Percentiles rank a stretch among this genome's conserved stretches.
Conservation (phyloP, 2,329 filamentous ascomycete species). For the Didymella pinodella region DNA sequence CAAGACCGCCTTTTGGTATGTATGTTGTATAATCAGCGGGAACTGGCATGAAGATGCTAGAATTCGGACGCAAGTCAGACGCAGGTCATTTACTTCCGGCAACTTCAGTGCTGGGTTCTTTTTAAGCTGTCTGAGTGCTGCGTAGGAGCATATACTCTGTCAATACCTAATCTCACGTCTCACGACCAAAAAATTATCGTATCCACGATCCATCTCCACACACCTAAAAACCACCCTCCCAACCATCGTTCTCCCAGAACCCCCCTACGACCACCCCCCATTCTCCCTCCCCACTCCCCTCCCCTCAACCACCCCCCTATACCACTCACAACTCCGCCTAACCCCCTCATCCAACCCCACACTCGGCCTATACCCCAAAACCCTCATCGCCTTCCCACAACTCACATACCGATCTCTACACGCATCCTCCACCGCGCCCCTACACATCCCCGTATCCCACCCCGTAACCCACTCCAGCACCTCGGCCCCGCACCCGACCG, state of each 20-base stretch:
- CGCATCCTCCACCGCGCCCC: conserved; percentile 64
- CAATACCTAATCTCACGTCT: conserved; percentile 14
- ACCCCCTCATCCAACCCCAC: conserved; percentile 62
- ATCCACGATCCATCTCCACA: background rate
- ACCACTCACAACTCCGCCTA: conserved; percentile 33
- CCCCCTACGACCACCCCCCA: conserved; percentile 4
- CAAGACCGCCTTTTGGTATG: conserved; percentile 17
- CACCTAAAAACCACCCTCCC: background rate
- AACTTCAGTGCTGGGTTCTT: conserved; percentile 1
- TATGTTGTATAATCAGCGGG: conserved; percentile 17
- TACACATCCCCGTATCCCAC: conserved; percentile 56
- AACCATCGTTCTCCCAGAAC: background rate
- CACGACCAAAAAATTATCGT: background rate
- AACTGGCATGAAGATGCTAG: conserved; percentile 8
- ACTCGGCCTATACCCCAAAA: conserved; percentile 62
- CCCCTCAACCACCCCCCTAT: conserved; percentile 4
- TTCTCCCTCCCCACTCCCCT: conserved; percentile 11
- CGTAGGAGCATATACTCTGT: conserved; percentile 10
- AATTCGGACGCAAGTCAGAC: conserved; percentile 20
- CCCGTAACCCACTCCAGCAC: conserved; percentile 57
- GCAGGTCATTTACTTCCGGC: conserved; percentile 10
- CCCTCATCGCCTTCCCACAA: conserved; percentile 59
- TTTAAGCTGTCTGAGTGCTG: background rate
- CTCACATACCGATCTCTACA: conserved; percentile 62
- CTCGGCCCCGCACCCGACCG: conserved; percentile 58